Evolutionary conservation across 257 asterid genomes (phyloP).

Genomic region (Gentiana dahurica): DNA sequence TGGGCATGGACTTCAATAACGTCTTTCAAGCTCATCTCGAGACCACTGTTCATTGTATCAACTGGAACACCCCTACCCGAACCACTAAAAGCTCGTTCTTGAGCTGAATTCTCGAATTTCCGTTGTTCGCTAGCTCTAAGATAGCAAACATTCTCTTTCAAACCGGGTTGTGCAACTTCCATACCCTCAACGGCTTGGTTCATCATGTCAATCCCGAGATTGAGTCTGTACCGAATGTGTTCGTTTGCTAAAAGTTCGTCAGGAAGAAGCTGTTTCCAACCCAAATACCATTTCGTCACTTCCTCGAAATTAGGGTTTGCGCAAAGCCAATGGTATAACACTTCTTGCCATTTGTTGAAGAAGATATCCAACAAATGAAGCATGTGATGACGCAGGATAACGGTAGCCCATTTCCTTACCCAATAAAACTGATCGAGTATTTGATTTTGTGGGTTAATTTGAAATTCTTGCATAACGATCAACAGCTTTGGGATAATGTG

Average conservation of each 20-base stretch:
- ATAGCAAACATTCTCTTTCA: constrained; percentile 57
- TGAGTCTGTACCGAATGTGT: constrained; percentile 49
- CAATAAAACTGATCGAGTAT: constrained; percentile 56
- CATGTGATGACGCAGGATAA: constrained; percentile 75
- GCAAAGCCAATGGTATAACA: constrained; percentile 74
- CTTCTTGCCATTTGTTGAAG: constrained; percentile 86
- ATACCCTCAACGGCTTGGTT: constrained; percentile 75
- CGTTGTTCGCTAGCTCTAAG: constrained; percentile 65
- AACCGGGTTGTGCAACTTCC: constrained; percentile 73
- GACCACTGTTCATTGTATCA: constrained; percentile 12
- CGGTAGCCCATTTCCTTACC: constrained; percentile 59
- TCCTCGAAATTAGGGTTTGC: constrained; percentile 64
- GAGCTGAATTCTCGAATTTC: constrained; percentile 79
- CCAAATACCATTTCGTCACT: constrained; percentile 68
- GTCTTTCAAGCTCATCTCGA: constrained; percentile 31
- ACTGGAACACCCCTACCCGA: constrained; percentile 12
- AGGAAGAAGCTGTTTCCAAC: constrained; percentile 80
- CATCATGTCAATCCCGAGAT: constrained; percentile 72
- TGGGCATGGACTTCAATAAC: constrained; percentile 30
- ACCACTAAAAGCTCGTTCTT: constrained; percentile 20
- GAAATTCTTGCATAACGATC: constrained; percentile 50
- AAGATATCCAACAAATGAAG: constrained; percentile 59
- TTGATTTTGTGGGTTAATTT: constrained; percentile 64
- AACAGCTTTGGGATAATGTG: constrained; percentile 54
- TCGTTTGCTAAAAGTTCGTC: constrained; percentile 67